Percentiles rank a stretch among this genome's conserved stretches.
These are phyloP conservation scores for Talaromyces liani DNA, from an alignment of 495 filamentous ascomycete genomes.

Conservation along the genomic window DNA sequence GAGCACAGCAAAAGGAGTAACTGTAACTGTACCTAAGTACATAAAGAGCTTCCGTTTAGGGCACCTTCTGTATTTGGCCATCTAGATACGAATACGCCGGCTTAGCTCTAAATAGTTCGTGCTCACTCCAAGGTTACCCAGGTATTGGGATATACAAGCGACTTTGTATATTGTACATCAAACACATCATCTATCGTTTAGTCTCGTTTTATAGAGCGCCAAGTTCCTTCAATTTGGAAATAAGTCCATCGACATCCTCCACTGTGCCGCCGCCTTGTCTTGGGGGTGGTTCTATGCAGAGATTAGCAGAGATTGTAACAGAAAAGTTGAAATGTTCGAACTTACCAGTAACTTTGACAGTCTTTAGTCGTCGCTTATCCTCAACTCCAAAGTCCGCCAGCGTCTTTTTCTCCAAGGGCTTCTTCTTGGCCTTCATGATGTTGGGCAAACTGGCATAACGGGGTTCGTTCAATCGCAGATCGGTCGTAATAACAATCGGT, in stretches of 20 bases:
- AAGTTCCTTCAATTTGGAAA: constrained; percentile 88
- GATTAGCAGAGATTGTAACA: constrained; percentile 17
- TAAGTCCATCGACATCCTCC: constrained; percentile 88
- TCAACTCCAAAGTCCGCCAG: constrained; percentile 74
- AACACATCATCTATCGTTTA: not conserved
- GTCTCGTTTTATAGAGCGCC: constrained; percentile 63
- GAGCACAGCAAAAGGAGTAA: not conserved
- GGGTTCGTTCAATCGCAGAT: constrained; percentile 91
- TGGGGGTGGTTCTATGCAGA: constrained; percentile 64
- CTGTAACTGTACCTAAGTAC: too few species aligned
- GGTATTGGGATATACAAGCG: not conserved
- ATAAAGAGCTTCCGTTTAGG: not conserved
- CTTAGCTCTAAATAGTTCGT: not conserved
- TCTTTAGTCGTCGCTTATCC: constrained; percentile 69
- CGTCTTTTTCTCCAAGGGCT: constrained; percentile 86
- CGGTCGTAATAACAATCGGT: constrained; percentile 89
- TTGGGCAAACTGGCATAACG: constrained; percentile 92
- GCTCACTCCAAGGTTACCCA: too few species aligned
- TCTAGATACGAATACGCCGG: not conserved
- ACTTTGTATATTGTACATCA: constrained; percentile 1
- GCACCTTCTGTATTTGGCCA: not conserved
- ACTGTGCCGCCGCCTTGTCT: constrained; percentile 94
- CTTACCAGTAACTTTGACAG: constrained; percentile 75
- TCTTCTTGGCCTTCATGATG: constrained; percentile 99
- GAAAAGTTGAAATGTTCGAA: constrained; percentile 18